A percentile compares a stretch with the other conserved stretches of the same genome.
Evolutionary conservation across 2,329 filamentous ascomycete species (phyloP).

Genomic region (Calonectria henricotiae): DNA sequence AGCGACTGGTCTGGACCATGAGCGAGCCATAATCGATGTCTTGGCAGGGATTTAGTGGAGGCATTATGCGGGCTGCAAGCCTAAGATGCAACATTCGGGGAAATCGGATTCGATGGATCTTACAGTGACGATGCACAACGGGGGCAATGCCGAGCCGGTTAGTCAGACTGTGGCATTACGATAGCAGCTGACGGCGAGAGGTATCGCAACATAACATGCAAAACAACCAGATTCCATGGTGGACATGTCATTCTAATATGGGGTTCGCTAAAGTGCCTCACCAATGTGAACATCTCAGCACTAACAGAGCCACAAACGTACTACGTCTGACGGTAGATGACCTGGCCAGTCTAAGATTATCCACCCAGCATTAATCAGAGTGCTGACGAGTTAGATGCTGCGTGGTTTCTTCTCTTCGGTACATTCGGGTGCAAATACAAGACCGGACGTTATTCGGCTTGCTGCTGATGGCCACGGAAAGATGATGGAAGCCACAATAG

Average conservation of each 20-base stretch:
- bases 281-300: background rate
- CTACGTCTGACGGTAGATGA: slow-evolving; percentile 25
- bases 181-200: background rate
- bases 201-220: background rate
- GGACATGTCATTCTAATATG: slow-evolving; percentile 2
- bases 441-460: background rate
- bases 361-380: slow-evolving; percentile 19
- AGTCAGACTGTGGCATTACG: background rate
- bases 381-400: slow-evolving; percentile 15
- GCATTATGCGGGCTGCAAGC: slow-evolving; percentile 24
- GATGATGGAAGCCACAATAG: slow-evolving; percentile 11
- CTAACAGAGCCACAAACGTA: slow-evolving; percentile 8
- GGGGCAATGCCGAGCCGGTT: background rate
- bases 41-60: slow-evolving; percentile 25
- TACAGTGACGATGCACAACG: background rate
- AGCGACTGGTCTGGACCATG: slow-evolving; percentile 27
- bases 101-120: slow-evolving; percentile 9
- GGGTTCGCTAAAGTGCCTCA: slow-evolving; percentile 24
- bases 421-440: background rate
- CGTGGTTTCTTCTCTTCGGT: slow-evolving; percentile 11
- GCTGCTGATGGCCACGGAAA: background rate
- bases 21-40: slow-evolving; percentile 8
- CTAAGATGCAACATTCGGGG: slow-evolving; percentile 13
- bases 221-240: slow-evolving; percentile 16
- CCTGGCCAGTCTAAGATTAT: slow-evolving; percentile 4